phyloP scores from a whole-genome alignment of 2,329 filamentous ascomycete genomes.

The Penicillium expansum region DNA sequence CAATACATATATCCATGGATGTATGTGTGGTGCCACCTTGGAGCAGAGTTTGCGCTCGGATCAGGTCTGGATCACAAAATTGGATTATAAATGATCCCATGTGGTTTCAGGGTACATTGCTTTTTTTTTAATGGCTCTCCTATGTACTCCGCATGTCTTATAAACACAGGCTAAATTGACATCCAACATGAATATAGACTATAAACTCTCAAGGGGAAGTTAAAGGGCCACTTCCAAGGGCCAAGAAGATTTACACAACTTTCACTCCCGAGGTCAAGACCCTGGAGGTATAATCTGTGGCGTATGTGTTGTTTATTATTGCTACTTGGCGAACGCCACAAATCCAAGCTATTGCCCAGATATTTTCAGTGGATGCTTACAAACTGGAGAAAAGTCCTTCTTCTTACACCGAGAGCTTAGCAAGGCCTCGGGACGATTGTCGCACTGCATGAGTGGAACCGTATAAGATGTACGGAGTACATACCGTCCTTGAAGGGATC shows the following conservation, averaged over 20 bases:
- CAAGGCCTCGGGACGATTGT: background rate
- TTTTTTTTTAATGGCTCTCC: no score
- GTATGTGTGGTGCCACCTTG: no score
- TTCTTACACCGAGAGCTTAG: background rate
- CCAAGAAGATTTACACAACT: background rate
- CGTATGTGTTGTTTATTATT: background rate
- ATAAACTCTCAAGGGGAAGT: background rate
- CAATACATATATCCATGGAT: no score
- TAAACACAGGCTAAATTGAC: no score
- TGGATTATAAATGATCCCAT: background rate
- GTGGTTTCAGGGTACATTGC: background rate
- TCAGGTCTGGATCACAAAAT: background rate
- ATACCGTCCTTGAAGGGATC: background rate
- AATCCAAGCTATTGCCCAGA: background rate
- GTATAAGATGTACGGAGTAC: background rate
- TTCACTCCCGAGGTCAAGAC: background rate
- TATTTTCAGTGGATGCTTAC: background rate
- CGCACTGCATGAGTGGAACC: background rate
- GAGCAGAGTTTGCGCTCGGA: background rate
- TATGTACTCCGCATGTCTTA: no score
- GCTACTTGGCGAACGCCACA: constrained; percentile 3
- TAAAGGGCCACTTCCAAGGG: background rate
- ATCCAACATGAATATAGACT: background rate
- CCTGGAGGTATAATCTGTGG: background rate
- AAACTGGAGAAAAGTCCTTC: background rate